Conservation (phyloP, 257 asterid genomes). For the Catharanthus roseus region DNA sequence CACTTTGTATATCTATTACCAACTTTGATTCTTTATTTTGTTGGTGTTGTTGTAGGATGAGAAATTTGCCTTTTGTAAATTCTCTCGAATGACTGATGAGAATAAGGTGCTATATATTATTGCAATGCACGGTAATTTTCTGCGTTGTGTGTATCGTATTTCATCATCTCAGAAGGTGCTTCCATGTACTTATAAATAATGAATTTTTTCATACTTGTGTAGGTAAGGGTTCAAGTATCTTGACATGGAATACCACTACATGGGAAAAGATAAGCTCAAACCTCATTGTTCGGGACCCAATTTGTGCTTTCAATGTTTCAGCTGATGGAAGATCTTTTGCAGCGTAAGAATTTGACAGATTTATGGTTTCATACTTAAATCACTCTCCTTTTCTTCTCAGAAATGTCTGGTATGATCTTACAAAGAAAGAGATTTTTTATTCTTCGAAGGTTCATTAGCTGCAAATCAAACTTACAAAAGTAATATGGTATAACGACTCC, state of each 20-base stretch:
- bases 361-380: slow-evolving; percentile 2
- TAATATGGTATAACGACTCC: too few relatives aligned
- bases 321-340: slow-evolving; percentile 81
- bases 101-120: slow-evolving; percentile 62
- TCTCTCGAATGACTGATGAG: slow-evolving; percentile 49
- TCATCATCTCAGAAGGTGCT: slow-evolving; percentile 4
- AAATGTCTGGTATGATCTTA: neutral
- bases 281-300: slow-evolving; percentile 48
- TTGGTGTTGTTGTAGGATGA: slow-evolving; percentile 54
- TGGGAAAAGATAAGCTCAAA: slow-evolving; percentile 72
- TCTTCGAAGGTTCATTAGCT: neutral
- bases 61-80: slow-evolving; percentile 65
- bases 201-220: slow-evolving; percentile 13
- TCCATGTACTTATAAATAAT: slow-evolving; percentile 8
- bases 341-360: slow-evolving; percentile 42
- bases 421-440: neutral
- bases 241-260: slow-evolving; percentile 61
- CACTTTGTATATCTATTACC: neutral
- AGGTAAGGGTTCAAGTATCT: slow-evolving; percentile 61
- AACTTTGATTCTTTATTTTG: neutral
- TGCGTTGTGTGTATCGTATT: slow-evolving; percentile 4
- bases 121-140: slow-evolving; percentile 52
- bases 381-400: neutral
- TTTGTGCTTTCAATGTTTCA: slow-evolving; percentile 84
- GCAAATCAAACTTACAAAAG: too few relatives aligned